These are phyloP conservation scores for Penicillium sp. DNA, from an alignment of 2,329 filamentous ascomycete genomes.

Conservation along the genomic window DNA sequence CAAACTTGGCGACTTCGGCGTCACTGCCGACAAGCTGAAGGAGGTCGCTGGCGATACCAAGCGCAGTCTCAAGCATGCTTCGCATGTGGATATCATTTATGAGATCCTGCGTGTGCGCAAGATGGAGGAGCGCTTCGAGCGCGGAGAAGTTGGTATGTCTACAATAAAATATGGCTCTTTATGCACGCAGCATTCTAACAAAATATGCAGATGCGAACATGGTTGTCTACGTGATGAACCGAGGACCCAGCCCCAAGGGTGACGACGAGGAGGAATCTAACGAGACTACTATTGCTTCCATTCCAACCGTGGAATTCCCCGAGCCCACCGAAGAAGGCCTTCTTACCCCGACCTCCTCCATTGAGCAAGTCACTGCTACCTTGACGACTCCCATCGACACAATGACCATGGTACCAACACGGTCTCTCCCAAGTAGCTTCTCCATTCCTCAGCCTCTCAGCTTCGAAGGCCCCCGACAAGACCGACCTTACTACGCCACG, in stretches of 20 bases:
- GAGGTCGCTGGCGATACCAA: conserved; percentile 49
- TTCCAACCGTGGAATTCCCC: conserved; percentile 30
- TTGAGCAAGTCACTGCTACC: conserved; percentile 30
- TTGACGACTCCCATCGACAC: conserved; percentile 37
- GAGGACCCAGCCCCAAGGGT: conserved; percentile 42
- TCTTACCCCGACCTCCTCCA: conserved; percentile 35
- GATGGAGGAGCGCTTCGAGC: conserved; percentile 49
- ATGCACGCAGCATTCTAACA: not conserved
- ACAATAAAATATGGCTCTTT: not conserved
- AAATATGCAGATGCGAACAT: conserved; percentile 39
- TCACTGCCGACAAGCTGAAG: conserved; percentile 48
- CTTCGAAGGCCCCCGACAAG: conserved; percentile 37
- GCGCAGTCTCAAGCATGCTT: conserved; percentile 44
- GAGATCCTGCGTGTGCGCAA: conserved; percentile 50
- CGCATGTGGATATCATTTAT: conserved; percentile 46
- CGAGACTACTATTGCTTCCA: conserved; percentile 25
- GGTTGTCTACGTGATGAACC: conserved; percentile 47
- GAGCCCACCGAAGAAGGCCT: conserved; percentile 39
- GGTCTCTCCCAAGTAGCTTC: conserved; percentile 37
- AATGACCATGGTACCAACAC: conserved; percentile 26
- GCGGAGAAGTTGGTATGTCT: conserved; percentile 49
- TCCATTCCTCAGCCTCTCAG: conserved; percentile 38
- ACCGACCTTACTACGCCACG: conserved; percentile 37
- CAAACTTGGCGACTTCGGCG: conserved; percentile 42
- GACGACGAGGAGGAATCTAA: conserved; percentile 41